These are phyloP conservation scores for Microglena sp. DNA, from an alignment of 139 green algal genomes.

Conservation along the genomic window DNA sequence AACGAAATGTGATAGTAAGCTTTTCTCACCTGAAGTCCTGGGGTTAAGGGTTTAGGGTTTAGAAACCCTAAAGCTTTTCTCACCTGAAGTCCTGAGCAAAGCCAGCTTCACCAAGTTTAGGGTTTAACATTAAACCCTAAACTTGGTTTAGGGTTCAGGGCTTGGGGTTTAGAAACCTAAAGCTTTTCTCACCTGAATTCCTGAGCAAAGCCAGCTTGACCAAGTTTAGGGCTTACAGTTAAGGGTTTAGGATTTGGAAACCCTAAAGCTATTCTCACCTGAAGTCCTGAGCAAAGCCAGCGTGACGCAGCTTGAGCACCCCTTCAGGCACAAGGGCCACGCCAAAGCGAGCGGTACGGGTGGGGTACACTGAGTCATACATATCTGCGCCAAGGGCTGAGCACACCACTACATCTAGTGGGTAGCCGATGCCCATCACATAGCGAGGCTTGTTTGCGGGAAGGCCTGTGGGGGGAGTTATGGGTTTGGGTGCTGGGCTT, in stretches of 20 bases:
- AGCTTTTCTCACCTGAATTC: background rate
- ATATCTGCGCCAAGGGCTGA: constrained; percentile 88
- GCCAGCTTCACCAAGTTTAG: constrained; percentile 66
- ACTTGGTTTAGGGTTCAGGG: background rate
- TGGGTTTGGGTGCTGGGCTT: too few relatives aligned
- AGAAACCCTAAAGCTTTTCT: too few relatives aligned
- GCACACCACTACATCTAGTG: constrained; percentile 92
- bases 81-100: constrained; percentile 52
- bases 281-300: constrained; percentile 45
- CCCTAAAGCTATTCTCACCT: constrained; percentile 19
- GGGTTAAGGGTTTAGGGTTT: too few relatives aligned
- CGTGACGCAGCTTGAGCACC: constrained; percentile 72
- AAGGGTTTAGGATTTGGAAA: too few relatives aligned
- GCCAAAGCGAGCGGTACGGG: constrained; percentile 89
- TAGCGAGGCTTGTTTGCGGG: constrained; percentile 81
- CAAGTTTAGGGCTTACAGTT: background rate
- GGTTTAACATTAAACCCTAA: too few relatives aligned
- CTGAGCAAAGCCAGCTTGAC: background rate
- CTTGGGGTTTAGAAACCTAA: background rate
- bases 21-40: background rate
- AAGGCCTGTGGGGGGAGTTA: constrained; percentile 3
- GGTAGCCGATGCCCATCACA: constrained; percentile 76
- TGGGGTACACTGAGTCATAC: constrained; percentile 94
- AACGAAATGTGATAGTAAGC: too few relatives aligned
- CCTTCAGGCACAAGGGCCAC: constrained; percentile 78